phyloP scores from a whole-genome alignment of 257 asterid genomes.

The Ocimum tenuiflorum region DNA sequence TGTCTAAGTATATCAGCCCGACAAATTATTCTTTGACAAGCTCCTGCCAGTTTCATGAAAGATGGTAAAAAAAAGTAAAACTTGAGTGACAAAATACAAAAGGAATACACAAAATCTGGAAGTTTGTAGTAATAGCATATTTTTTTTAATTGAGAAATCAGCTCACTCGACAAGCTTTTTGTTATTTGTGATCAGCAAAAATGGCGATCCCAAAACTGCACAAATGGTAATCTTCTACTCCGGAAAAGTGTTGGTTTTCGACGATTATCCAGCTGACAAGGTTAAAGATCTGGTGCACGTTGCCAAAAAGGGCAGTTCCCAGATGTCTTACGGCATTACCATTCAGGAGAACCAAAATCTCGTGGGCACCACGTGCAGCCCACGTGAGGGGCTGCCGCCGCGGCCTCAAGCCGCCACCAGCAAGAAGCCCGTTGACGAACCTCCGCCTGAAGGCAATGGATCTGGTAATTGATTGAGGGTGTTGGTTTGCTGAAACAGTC shows the following conservation, averaged over 20 bases:
- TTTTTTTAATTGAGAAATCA: too few species aligned
- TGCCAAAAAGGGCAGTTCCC: conserved; percentile 44
- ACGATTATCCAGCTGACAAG: conserved; percentile 47
- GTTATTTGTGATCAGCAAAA: too few species aligned
- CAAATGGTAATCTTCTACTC: conserved; percentile 65
- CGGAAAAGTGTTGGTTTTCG: conserved; percentile 55
- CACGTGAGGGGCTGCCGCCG: conserved; percentile 28
- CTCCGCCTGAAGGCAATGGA: conserved; percentile 31
- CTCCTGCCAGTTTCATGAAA: too few species aligned
- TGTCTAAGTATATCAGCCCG: too few species aligned
- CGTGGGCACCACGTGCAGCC: background rate
- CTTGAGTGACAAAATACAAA: too few species aligned
- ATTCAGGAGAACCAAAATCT: conserved; percentile 7
- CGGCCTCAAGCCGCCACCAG: conserved; percentile 21
- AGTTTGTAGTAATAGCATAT: too few species aligned
- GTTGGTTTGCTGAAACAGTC: background rate
- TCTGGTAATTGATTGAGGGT: too few species aligned
- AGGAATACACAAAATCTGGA: too few species aligned
- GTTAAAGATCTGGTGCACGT: conserved; percentile 44
- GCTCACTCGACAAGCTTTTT: too few species aligned
- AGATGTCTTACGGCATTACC: conserved; percentile 32
- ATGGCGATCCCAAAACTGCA: conserved; percentile 33
- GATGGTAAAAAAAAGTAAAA: too few species aligned
- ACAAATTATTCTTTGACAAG: too few species aligned
- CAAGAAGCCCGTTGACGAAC: conserved; percentile 25